Base-by-base conservation (phyloP, 2,329 filamentous ascomycete genomes). In the Fusarium veterinarium region DNA sequence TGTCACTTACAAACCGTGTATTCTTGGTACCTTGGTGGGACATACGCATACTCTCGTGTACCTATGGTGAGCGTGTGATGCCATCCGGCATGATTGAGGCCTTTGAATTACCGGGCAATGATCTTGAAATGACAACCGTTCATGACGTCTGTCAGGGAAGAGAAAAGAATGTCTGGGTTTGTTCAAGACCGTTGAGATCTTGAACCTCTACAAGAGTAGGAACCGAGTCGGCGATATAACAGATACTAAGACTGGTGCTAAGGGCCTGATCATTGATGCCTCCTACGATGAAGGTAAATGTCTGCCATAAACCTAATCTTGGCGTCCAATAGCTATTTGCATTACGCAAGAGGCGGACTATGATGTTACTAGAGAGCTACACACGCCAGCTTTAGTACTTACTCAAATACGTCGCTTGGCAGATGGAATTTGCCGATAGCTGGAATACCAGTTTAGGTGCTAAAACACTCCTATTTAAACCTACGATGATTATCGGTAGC, bases 401-500 rank as follows among this genome's bases (percentile, higher is more conserved):
- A 25, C 13, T 38, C 14, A 23, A 44, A 17, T n/a, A 13, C 12
- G 23, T 41, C 19, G 33, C 20, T 25, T 37, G 38, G n/a, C 19
- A 16, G 16, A 20, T 35, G 35, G 33, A 35, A 35, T 35, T 57
- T 48, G 23, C 51, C 40, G 35, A 38, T 38, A 41, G 28, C 31
- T 57, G 20, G n/a, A 64, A 69, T 57, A 51, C 44, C 40, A 38
- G 31, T 14, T 46, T 28, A 23, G 44, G 51, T 35, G 42, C 42
- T 35, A 69, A n/a, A 28, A 19, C 23, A 38, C 25, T 19, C 14
- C 20, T 51, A 25, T 63, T 37, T 42, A 17, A 46, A 56, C 28
- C 16, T 49, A 48, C 49, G 64, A 25, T 12, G 41, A 57, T 44
- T 35, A 14, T 68, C 57, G 44, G 66, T 28, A 55, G 30, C 20